Evolutionary conservation across 768 basidiomycete species (phyloP).

Genomic region (Panellus pusillus): DNA sequence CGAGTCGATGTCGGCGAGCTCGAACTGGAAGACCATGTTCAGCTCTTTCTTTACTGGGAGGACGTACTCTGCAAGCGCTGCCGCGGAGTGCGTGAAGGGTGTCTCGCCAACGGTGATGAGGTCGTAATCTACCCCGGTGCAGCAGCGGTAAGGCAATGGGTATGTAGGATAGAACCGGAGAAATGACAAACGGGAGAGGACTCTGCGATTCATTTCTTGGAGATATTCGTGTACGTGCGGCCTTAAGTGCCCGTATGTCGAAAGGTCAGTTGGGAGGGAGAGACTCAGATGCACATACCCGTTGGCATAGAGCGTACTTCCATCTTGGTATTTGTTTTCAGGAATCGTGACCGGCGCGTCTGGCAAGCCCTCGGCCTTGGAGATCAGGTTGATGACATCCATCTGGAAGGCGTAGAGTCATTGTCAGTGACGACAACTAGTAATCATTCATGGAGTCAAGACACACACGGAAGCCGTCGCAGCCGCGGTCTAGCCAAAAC

Average conservation of each 20-base stretch:
- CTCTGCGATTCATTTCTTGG: slow-evolving; percentile 62
- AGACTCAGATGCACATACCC: slow-evolving; percentile 44
- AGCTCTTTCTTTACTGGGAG: slow-evolving; percentile 60
- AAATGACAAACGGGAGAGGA: slow-evolving; percentile 52
- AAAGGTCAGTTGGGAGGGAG: not conserved
- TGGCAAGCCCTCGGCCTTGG: slow-evolving; percentile 61
- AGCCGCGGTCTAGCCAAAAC: slow-evolving; percentile 75
- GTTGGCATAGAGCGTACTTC: slow-evolving; percentile 54
- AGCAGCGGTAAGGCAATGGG: not conserved
- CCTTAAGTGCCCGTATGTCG: slow-evolving; percentile 32
- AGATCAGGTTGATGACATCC: slow-evolving; percentile 72
- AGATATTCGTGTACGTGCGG: slow-evolving; percentile 68
- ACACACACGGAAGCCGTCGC: slow-evolving; percentile 73
- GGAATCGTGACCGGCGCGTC: slow-evolving; percentile 62
- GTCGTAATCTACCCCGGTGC: slow-evolving; percentile 41
- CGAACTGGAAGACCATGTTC: slow-evolving; percentile 67
- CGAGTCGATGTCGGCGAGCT: slow-evolving; percentile 60
- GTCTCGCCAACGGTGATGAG: slow-evolving; percentile 69
- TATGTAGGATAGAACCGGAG: slow-evolving; percentile 5
- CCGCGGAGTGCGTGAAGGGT: slow-evolving; percentile 54
- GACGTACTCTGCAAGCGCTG: slow-evolving; percentile 54
- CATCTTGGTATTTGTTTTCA: slow-evolving; percentile 52
- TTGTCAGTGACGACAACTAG: not conserved
- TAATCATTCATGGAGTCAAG: not conserved
- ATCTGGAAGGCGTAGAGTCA: slow-evolving; percentile 37